Conservation (phyloP, 208 protist species). For the Leishmania gerbilli region DNA sequence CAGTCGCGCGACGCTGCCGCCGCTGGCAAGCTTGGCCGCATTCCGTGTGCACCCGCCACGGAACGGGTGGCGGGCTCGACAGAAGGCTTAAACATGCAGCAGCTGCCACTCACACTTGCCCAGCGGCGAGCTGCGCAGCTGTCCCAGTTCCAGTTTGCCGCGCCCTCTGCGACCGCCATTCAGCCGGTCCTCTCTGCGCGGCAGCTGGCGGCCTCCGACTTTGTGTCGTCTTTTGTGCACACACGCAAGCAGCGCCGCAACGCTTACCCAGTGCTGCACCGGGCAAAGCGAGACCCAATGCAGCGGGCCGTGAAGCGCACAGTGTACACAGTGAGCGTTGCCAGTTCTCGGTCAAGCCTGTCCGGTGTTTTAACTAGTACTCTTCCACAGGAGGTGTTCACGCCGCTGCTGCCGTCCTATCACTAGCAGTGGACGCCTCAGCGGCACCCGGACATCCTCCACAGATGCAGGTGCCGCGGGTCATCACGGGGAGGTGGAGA, state of each 20-base stretch:
- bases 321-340: constrained; percentile 17
- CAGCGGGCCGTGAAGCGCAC: constrained; percentile 33
- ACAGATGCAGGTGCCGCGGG: neutral
- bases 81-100: neutral
- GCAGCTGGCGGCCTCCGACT: neutral
- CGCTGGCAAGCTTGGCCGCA: neutral
- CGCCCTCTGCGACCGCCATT: no score
- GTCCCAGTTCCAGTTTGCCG: neutral
- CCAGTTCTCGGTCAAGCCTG: neutral
- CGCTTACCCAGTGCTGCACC: neutral
- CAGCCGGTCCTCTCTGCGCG: no score
- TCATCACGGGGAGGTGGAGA: neutral
- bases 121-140: neutral
- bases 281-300: constrained; percentile 24
- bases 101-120: neutral
- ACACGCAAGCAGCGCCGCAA: neutral
- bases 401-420: neutral
- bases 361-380: neutral
- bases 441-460: neutral
- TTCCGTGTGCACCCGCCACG: neutral
- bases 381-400: neutral
- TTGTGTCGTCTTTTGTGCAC: neutral
- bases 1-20: neutral
- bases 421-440: neutral
- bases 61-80: neutral